Conservation (phyloP, 2,329 filamentous ascomycete species). For the Cladosporium sp. region DNA sequence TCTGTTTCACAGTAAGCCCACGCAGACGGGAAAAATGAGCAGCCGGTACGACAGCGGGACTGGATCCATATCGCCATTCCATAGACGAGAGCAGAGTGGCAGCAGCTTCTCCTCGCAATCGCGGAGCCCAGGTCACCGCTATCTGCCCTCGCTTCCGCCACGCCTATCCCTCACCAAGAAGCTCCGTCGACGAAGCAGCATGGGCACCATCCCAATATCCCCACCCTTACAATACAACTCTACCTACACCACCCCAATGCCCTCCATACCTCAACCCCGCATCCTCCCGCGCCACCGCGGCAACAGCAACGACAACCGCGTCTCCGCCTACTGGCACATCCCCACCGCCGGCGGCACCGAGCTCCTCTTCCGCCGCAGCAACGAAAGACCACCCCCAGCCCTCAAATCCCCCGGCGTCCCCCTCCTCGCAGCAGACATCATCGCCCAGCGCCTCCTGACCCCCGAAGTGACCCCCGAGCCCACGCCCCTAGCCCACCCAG, state of each 20-base stretch:
- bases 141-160: neutral
- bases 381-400: constrained; percentile 8
- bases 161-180: neutral
- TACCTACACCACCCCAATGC: neutral
- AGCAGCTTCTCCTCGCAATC: constrained; percentile 2
- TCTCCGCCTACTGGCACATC: constrained; percentile 19
- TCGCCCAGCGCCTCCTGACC: constrained; percentile 17
- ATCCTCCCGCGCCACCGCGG: neutral
- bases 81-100: neutral
- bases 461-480: constrained; percentile 15
- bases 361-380: constrained; percentile 15
- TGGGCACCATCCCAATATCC: constrained; percentile 29
- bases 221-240: constrained; percentile 19
- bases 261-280: neutral
- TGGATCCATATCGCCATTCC: neutral
- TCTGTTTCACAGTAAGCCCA: constrained; percentile 21
- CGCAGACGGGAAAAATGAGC: neutral
- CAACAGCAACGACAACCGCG: constrained; percentile 14
- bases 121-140: neutral
- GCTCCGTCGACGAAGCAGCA: constrained; percentile 20
- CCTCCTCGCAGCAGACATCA: constrained; percentile 18
- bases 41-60: constrained; percentile 1
- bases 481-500: constrained; percentile 8
- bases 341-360: constrained; percentile 8
- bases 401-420: constrained; percentile 13